Evolutionary conservation across 2,329 filamentous ascomycete species (phyloP).

Genomic region (Alternaria triticimaculans): DNA sequence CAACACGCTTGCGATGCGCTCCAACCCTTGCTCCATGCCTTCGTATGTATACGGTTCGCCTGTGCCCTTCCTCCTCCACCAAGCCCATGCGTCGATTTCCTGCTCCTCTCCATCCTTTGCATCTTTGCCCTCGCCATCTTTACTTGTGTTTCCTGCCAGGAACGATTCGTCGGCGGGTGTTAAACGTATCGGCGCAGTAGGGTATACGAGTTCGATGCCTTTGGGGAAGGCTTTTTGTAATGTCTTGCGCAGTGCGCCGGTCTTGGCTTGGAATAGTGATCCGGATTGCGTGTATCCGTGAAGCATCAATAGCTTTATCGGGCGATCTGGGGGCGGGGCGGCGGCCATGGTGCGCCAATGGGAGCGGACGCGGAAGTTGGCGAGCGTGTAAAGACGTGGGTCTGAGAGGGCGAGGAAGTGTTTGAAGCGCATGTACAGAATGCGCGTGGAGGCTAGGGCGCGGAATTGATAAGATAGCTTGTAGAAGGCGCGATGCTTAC

Average conservation of each 20-base stretch:
- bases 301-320: constrained; percentile 58
- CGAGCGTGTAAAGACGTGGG: constrained; percentile 11
- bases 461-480: not conserved
- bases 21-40: constrained; percentile 73
- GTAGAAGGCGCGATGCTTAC: not conserved
- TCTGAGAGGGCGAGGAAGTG: constrained; percentile 7
- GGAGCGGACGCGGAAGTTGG: constrained; percentile 24
- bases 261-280: constrained; percentile 83
- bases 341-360: constrained; percentile 40
- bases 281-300: constrained; percentile 90
- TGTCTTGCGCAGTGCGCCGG: constrained; percentile 82
- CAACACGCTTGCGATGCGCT: constrained; percentile 59
- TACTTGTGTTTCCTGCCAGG: constrained; percentile 37
- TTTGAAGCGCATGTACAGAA: constrained; percentile 10
- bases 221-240: constrained; percentile 74
- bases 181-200: constrained; percentile 54
- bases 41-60: constrained; percentile 64
- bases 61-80: constrained; percentile 75
- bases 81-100: constrained; percentile 75
- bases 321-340: constrained; percentile 37
- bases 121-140: constrained; percentile 14
- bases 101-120: constrained; percentile 54
- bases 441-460: not conserved
- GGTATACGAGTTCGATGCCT: constrained; percentile 56
- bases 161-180: constrained; percentile 61